Base-by-base conservation (phyloP, 2,329 filamentous ascomycete genomes). In the Diaporthe eres region DNA sequence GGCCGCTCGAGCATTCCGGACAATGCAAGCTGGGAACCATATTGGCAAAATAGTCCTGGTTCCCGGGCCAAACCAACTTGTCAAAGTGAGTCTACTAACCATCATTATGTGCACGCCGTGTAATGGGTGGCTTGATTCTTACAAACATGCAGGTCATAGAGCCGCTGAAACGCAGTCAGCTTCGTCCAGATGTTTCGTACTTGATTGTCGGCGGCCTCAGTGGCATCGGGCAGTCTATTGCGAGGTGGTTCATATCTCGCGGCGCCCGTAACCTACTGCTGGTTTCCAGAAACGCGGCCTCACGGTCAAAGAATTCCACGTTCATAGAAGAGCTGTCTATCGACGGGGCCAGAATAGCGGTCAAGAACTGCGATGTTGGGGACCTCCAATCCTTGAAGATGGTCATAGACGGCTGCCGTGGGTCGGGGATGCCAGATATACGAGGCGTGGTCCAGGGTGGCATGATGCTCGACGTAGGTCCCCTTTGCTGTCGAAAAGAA, bases 401-500 rank as follows among this genome's bases (percentile, higher is more conserved):
- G 28, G 55, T 37, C 17, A 19, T 58, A 5, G 19, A 34, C n/a
- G 55, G 10, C 13, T 58, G 31, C 17, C 15, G 55, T 22, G 19
- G 1, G 2, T 34, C 31, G 2, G 28, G 55, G 1, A 34, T 58
- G 55, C 55, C 55, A 37, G 8, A n/a, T 1, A 58, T 58, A 22
- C 28, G 17, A 22, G 55, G 55, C 1, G 55, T 58, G 17, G 31
- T 58, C 3, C 28, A 58, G 9, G 55, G 55, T 6, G 55, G 55
- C 2, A 58, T 58, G 55, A 37, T 58, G 55, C 55, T 58, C 19
- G 55, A 58, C 31, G 55, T 58, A 58, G 28, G 55, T 58, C 17
- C 22, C 12, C 12, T 13, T 39, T 39, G 37, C 37, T 4, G 3
- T 39, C 37, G 12, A 39, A 39, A 13, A 13, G 13, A 39, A 12